Evolutionary conservation across 495 filamentous ascomycete genomes (phyloP).

Genomic region (Xylaria longipes): DNA sequence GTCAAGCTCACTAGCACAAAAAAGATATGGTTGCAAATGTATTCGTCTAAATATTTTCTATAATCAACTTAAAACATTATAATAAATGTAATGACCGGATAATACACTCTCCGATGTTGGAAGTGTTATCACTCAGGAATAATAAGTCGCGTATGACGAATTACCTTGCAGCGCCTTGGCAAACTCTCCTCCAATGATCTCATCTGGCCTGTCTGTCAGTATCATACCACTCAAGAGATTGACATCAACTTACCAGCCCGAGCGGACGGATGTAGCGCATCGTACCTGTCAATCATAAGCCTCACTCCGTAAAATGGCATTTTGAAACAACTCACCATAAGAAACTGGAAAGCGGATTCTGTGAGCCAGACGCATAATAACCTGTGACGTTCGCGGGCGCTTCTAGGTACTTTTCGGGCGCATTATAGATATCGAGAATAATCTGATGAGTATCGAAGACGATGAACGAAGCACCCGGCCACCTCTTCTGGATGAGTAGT

Average conservation of each 20-base stretch:
- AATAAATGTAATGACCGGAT: background rate
- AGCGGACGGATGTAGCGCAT: constrained; percentile 72
- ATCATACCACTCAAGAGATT: constrained; percentile 36
- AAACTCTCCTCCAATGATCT: constrained; percentile 65
- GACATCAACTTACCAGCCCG: constrained; percentile 56
- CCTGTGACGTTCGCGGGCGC: constrained; percentile 68
- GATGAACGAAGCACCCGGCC: constrained; percentile 65
- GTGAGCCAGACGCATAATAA: constrained; percentile 47
- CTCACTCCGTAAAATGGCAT: constrained; percentile 19
- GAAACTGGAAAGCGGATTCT: constrained; percentile 46
- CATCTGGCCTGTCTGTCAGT: constrained; percentile 49
- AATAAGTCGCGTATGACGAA: constrained; percentile 59
- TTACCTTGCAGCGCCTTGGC: constrained; percentile 63
- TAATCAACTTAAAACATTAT: background rate
- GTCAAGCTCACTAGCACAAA: background rate
- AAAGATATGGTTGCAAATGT: background rate
- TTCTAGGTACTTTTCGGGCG: constrained; percentile 65
- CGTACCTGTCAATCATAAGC: constrained; percentile 57
- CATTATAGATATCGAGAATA: constrained; percentile 66
- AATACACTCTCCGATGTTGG: background rate
- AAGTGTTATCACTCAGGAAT: background rate
- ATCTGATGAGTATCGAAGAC: constrained; percentile 69
- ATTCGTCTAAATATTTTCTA: background rate
- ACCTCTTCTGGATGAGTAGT: constrained; percentile 56
- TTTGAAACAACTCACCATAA: constrained; percentile 45